A percentile compares a stretch with the other conserved stretches of the same genome.
Conservation (phyloP, 441 rosid genomes). For the Populus trichocarpa region DNA sequence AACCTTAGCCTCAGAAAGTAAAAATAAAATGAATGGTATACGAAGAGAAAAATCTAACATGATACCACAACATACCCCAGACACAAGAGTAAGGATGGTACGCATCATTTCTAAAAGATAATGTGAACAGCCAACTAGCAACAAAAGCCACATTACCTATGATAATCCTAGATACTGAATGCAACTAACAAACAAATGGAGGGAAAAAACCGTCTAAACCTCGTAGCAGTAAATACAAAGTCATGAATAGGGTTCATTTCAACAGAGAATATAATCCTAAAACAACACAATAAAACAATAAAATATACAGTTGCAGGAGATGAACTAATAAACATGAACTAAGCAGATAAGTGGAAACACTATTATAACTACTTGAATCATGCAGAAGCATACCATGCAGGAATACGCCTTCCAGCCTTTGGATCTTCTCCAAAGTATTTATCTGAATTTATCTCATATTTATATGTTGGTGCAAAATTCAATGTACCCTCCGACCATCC, state of each 20-base stretch:
- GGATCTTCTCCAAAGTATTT: slow-evolving; percentile 74
- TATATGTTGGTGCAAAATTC: slow-evolving; percentile 83
- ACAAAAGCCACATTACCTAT: not conserved
- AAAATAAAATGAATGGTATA: not conserved
- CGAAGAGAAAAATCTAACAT: not conserved
- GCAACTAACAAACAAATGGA: not conserved
- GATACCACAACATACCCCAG: not conserved
- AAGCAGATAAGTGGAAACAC: not conserved
- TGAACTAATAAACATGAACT: not conserved
- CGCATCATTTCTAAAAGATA: not conserved
- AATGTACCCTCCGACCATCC: slow-evolving; percentile 88
- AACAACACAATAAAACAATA: not conserved
- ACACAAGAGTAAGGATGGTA: not conserved
- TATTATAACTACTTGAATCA: not conserved
- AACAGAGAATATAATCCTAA: not conserved
- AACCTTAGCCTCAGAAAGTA: not conserved
- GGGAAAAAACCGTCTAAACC: not conserved
- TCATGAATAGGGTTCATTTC: not conserved
- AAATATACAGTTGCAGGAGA: slow-evolving; percentile 2
- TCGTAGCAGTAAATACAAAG: not conserved
- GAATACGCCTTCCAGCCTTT: slow-evolving; percentile 73
- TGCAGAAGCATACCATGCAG: slow-evolving; percentile 68
- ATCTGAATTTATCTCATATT: slow-evolving; percentile 72
- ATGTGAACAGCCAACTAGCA: not conserved
- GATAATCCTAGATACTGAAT: not conserved